These are phyloP conservation scores for Quercus robur DNA, from an alignment of 306 rosid genomes.

Conservation along the genomic window DNA sequence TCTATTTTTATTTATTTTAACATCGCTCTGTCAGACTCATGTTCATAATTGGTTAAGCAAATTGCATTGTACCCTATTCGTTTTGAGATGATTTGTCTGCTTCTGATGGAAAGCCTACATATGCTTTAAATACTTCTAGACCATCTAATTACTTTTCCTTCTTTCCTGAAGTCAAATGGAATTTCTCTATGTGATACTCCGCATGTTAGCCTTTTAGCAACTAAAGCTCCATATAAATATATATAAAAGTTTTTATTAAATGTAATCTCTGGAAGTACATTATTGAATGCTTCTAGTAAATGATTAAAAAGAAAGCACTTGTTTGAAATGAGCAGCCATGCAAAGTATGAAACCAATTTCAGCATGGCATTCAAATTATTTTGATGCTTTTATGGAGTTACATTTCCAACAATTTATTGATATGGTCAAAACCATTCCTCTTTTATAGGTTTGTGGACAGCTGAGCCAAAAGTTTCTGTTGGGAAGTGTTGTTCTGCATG, in stretches of 20 bases:
- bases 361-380: neutral
- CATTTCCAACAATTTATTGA: neutral
- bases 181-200: neutral
- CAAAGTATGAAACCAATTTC: neutral
- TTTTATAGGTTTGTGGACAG: constrained; percentile 8
- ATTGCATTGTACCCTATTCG: too few relatives aligned
- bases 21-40: neutral
- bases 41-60: neutral
- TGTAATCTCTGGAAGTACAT: neutral
- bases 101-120: neutral
- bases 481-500: constrained; percentile 19
- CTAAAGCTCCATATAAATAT: too few relatives aligned
- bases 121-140: neutral
- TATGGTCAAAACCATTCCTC: neutral
- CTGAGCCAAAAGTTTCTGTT: constrained; percentile 1
- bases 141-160: neutral
- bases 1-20: neutral
- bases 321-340: neutral
- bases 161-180: neutral
- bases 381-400: neutral
- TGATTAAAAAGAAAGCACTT: neutral
- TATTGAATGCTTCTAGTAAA: neutral
- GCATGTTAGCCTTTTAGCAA: too few relatives aligned
- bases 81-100: too few relatives aligned
- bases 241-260: too few relatives aligned